Conservation (phyloP, 495 filamentous ascomycete species). For the Penicillium cataractarum region DNA sequence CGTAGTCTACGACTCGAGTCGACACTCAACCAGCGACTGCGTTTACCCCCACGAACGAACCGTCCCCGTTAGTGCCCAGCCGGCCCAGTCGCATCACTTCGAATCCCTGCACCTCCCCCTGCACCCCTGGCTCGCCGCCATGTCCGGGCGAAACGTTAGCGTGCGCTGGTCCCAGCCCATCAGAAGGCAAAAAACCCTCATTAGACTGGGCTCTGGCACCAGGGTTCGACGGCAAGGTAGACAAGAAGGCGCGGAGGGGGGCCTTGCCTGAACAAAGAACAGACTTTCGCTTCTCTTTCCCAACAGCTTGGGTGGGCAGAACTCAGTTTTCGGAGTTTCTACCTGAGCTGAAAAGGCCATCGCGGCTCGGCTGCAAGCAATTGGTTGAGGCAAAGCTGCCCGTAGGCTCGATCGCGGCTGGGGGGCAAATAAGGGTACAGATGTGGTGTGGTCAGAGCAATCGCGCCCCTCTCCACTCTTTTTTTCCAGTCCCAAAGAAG, state of each 20-base stretch:
- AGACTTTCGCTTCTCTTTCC: constrained; percentile 10
- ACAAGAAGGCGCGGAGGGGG: background rate
- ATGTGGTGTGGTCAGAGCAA: background rate
- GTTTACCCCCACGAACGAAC: constrained; percentile 2
- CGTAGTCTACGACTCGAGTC: background rate
- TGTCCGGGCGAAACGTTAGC: constrained; percentile 16
- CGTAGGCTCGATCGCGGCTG: constrained; percentile 16
- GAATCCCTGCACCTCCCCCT: background rate
- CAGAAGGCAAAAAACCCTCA: constrained; percentile 8
- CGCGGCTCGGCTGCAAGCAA: background rate
- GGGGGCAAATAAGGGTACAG: constrained; percentile 1
- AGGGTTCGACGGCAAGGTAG: background rate
- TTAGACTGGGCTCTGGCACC: background rate
- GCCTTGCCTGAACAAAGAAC: constrained; percentile 1
- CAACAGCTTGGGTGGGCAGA: constrained; percentile 17
- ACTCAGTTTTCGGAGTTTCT: constrained; percentile 9
- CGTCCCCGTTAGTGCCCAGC: constrained; percentile 2
- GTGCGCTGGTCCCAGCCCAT: constrained; percentile 16
- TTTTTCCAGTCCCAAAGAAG: background rate
- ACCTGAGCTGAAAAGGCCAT: constrained; percentile 1
- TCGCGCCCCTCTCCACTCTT: background rate
- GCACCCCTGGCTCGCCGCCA: constrained; percentile 21
- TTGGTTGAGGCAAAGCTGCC: background rate
- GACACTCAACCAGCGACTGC: constrained; percentile 1
- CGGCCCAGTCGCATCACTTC: background rate